Base-by-base conservation (phyloP, 768 basidiomycete species). In the Phanerochaete carnosa region DNA sequence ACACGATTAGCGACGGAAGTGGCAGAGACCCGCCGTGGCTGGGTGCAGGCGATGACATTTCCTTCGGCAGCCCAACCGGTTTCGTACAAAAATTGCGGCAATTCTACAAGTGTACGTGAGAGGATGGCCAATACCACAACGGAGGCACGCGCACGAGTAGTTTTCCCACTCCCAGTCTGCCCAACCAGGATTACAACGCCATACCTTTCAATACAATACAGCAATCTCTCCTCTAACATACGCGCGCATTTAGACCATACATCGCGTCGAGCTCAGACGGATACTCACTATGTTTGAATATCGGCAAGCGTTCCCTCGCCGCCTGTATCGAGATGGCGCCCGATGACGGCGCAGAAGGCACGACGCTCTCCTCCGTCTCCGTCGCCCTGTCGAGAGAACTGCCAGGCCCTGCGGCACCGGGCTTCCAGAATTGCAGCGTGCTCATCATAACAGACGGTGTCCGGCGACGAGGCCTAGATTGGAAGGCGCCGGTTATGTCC, bases 101-200 rank as follows among this genome's bases (percentile, higher is more conserved):
- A 81, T 74, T 99, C 94, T 98, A 64, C 11, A 47, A 16, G 53
- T 35, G 33, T 35, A 15, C 55, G 58, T 67, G 62, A 62, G 59
- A 64, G 56, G 45, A 47, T 56, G 43, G 57, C n/a, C 43, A 23
- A 30, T 45, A 45, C 33, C 15, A 35, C 29, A 30, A 8, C 37
- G 29, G 8, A 2, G 1, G 29, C 28, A 46, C 30, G 80, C 90
- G 72, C 65, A 96, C 95, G 96, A 64, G 96, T 99, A 7, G 95
- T 96, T 76, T 99, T 98, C 49, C 97, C 97, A 60, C 92, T 97
- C 2, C 97, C 97, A 0, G 97, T 98, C 68, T 98, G 92, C 9
- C 92, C 96, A 9, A 96, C 91, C 5, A 98, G 87, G 53, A 98
- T 92, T 1, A 88, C 81, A 9, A 95, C 89, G 3, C 89, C 89